phyloP scores from a whole-genome alignment of 1,139 yeast species.

The Suhomyces bolitotheri region DNA sequence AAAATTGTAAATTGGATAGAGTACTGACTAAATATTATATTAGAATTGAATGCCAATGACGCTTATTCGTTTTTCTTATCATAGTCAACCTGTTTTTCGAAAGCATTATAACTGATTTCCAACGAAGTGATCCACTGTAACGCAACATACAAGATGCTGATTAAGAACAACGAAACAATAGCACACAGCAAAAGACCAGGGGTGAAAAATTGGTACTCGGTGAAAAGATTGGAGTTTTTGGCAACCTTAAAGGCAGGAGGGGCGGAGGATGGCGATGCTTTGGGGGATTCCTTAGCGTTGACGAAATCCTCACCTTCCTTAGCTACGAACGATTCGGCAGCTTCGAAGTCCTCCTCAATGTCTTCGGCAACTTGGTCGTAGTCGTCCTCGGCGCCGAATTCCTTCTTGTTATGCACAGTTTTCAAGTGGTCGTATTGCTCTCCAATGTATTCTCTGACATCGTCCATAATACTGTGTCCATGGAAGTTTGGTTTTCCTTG shows the following conservation, averaged over 20 bases:
- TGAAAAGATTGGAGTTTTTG: conserved; percentile 30
- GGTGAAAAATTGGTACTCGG: conserved; percentile 45
- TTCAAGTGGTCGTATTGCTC: conserved; percentile 20
- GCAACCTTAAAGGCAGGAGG: conserved; percentile 9
- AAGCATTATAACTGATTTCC: conserved; percentile 69
- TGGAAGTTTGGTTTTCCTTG: conserved; percentile 36
- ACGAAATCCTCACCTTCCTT: conserved; percentile 29
- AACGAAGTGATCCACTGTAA: conserved; percentile 61
- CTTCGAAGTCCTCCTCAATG: conserved; percentile 35
- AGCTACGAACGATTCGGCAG: conserved; percentile 35
- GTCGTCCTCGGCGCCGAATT: conserved; percentile 14
- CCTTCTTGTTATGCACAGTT: conserved; percentile 11
- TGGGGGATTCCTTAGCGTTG: conserved; percentile 20
- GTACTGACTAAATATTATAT: conserved; percentile 3
- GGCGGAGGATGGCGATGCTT: conserved; percentile 3
- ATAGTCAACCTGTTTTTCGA: conserved; percentile 65
- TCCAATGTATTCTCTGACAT: conserved; percentile 24
- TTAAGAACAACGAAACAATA: conserved; percentile 55
- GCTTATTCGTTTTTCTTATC: conserved; percentile 56
- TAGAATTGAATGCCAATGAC: conserved; percentile 4
- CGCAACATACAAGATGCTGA: conserved; percentile 54
- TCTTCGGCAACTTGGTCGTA: conserved; percentile 27
- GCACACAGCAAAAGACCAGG: conserved; percentile 69
- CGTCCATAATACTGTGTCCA: conserved; percentile 19
- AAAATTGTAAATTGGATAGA: no score